These are phyloP conservation scores for Phytophthora foliorum DNA, from an alignment of 352 stramenopile genomes.

Conservation along the genomic window DNA sequence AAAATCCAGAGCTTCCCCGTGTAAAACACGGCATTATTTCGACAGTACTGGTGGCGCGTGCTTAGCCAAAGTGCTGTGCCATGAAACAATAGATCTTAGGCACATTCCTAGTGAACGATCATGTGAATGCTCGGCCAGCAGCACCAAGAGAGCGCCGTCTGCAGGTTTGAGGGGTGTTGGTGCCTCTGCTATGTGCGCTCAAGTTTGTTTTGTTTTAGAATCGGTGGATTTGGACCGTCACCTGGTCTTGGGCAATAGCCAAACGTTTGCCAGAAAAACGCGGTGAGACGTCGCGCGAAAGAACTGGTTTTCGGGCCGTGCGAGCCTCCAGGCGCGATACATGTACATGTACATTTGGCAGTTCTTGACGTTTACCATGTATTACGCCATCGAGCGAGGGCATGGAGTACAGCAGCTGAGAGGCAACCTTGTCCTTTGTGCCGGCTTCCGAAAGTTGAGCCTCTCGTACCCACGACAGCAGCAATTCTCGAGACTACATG, in stretches of 20 bases:
- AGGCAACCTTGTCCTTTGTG: slow-evolving; percentile 5
- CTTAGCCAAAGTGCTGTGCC: background rate
- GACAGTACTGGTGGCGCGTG: background rate
- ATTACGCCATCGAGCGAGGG: slow-evolving; percentile 21
- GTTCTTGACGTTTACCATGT: background rate
- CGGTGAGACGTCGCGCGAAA: slow-evolving; percentile 28
- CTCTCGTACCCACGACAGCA: background rate
- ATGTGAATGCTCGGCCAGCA: background rate
- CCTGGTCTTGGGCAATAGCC: background rate
- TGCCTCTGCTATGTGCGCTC: slow-evolving; percentile 4
- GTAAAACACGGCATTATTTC: too few relatives aligned
- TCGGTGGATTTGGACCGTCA: background rate
- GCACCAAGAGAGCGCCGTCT: background rate
- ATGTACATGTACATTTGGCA: too few relatives aligned
- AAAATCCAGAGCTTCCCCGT: too few relatives aligned
- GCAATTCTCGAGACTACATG: background rate
- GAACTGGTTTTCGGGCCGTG: slow-evolving; percentile 14
- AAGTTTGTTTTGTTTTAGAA: background rate
- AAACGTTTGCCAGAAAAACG: slow-evolving; percentile 11
- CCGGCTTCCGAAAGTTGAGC: background rate
- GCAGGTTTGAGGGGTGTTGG: background rate
- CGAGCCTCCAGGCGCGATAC: background rate
- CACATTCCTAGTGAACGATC: background rate
- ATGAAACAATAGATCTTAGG: background rate
- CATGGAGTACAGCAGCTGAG: slow-evolving; percentile 13